Base-by-base conservation (phyloP, 345 rosid genomes). In the Fremontodendron californicum region DNA sequence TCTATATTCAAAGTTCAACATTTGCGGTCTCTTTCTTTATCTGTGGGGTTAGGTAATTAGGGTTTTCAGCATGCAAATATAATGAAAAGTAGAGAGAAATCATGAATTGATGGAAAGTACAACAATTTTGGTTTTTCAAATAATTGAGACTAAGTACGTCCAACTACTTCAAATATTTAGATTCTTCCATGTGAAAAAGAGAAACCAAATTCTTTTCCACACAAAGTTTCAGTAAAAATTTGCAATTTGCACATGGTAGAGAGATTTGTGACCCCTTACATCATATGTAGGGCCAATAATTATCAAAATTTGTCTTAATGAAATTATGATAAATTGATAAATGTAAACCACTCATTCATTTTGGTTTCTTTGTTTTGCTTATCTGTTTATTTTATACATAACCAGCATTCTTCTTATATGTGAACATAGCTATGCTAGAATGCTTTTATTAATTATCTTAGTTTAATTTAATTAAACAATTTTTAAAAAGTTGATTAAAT, bases 81-180 rank as follows among this genome's bases (percentile, higher is more conserved):
- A 58, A 1, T 19, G n/a, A n/a, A 23, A 69, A 29, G n/a, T n/a
- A 16, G 52, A 45, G n/a, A n/a, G n/a, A n/a, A 45, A 16, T 40
- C 13, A 11, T 45, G 52, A 35, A 58, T 21, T 42, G 71, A 69
- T 8, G 61, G 71, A 71, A 72, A 51, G 63, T 40, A 55, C 61
- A 52, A 27, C 60, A 42, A 3, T 61, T 70, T 64, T 78, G 42
- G 23, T 31, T 77, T 73, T 48, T 76, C 15, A 79, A 79, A 63
- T 66, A 72, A 67, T 71, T 80, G 57, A 60, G 43, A 80, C 27
- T 46, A 23, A 66, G 40, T 37, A 39, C 39, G 45, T 74, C 66
- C 31, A 74, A 31, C 71, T 35, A n/a, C 18, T 51, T 12, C 51
- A 46, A 46, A 45, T 45, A 16, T 16, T 48, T 48, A 48, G 52